Conservation (phyloP, 495 filamentous ascomycete species). For the Rostrohypoxylon terebratum region DNA sequence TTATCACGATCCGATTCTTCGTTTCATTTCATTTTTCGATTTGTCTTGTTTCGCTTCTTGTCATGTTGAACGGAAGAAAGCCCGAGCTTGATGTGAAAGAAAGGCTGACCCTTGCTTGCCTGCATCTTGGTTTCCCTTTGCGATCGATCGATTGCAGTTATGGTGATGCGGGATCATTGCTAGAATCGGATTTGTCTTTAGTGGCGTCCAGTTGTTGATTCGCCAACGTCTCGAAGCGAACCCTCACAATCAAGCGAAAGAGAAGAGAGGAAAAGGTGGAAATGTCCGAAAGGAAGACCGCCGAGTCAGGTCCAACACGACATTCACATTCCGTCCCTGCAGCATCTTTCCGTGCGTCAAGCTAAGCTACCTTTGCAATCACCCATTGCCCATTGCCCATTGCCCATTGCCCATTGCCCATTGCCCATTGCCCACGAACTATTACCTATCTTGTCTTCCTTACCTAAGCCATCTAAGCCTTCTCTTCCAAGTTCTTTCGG, state of each 20-base stretch:
- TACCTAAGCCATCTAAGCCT: conserved; percentile 32
- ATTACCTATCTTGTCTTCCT: conserved; percentile 27
- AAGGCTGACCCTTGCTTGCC: conserved; percentile 9
- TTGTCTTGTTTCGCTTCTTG: neutral
- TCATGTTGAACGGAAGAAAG: conserved; percentile 19
- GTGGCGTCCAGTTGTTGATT: conserved; percentile 24
- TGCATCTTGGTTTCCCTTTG: conserved; percentile 14
- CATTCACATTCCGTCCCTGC: conserved; percentile 59
- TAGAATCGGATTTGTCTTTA: conserved; percentile 23
- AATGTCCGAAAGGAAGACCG: conserved; percentile 52
- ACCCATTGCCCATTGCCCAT: neutral
- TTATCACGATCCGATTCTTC: conserved; percentile 30
- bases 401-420: neutral
- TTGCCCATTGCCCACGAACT: neutral
- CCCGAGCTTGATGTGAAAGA: conserved; percentile 1
- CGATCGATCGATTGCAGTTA: conserved; percentile 33
- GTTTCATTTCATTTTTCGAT: neutral
- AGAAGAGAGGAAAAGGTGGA: conserved; percentile 35
- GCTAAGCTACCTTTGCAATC: conserved; percentile 32
- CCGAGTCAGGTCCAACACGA: conserved; percentile 56
- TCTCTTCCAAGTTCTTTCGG: neutral
- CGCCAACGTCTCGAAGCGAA: neutral
- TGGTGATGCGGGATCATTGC: conserved; percentile 35
- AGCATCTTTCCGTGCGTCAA: conserved; percentile 62
- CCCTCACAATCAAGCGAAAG: conserved; percentile 18